A percentile compares a stretch with the other conserved stretches of the same genome.
Evolutionary conservation across 2,329 filamentous ascomycete genomes (phyloP).

Genomic region (Pyrenophora graminea): DNA sequence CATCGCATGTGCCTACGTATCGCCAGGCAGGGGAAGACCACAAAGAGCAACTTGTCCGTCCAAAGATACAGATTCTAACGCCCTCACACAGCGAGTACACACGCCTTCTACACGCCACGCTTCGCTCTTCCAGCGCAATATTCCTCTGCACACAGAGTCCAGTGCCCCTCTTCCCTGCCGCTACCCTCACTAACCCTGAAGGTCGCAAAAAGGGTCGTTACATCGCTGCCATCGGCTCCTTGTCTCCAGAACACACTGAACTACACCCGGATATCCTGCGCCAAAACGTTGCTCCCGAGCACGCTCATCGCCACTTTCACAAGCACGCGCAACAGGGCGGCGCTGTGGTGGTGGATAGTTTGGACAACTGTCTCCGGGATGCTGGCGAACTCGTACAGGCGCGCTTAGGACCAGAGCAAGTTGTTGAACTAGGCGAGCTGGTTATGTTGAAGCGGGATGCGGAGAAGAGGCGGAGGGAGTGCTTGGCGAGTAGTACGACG

Average conservation of each 20-base stretch:
- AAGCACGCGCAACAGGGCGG: conserved; percentile 64
- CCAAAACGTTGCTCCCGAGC: conserved; percentile 61
- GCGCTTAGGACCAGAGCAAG: conserved; percentile 70
- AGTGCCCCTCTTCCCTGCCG: conserved; percentile 73
- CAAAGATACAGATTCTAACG: conserved; percentile 71
- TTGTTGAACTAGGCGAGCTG: conserved; percentile 87
- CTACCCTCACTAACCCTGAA: conserved; percentile 72
- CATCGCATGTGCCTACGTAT: conserved; percentile 19
- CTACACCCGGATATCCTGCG: conserved; percentile 75
- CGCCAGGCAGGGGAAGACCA: conserved; percentile 11
- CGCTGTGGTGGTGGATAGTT: conserved; percentile 67
- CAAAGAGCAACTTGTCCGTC: conserved; percentile 29
- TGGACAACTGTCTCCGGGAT: conserved; percentile 79
- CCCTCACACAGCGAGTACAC: conserved; percentile 71
- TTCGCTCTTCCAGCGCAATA: conserved; percentile 76
- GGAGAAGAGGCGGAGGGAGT: conserved; percentile 41
- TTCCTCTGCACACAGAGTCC: conserved; percentile 83
- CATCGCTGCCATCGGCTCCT: conserved; percentile 73
- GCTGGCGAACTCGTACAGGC: conserved; percentile 86
- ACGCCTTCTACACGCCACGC: conserved; percentile 70
- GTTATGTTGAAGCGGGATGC: conserved; percentile 65
- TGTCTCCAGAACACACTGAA: conserved; percentile 77
- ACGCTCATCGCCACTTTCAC: conserved; percentile 64
- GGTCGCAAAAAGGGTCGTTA: conserved; percentile 72
- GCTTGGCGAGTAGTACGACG: conserved; percentile 37